phyloP scores from a whole-genome alignment of 2,329 filamentous ascomycete genomes.

The Cladophialophora chaetospira region DNA sequence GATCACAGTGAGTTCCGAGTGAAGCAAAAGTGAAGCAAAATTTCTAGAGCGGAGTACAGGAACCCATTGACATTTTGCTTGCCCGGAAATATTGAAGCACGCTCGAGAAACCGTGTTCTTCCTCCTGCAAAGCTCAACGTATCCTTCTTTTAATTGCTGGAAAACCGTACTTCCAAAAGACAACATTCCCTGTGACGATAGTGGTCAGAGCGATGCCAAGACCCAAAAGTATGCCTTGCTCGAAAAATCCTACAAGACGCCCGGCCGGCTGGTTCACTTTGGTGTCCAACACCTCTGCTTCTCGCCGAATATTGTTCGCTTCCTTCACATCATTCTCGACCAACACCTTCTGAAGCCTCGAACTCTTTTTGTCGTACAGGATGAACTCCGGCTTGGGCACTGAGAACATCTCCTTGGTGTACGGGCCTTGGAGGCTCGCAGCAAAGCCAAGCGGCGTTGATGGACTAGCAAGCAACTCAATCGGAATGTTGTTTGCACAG shows the following conservation, averaged over 20 bases:
- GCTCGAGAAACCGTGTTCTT: too few species aligned
- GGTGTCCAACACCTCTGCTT: neutral
- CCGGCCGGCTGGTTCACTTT: constrained; percentile 38
- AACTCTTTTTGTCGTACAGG: constrained; percentile 23
- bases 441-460: neutral
- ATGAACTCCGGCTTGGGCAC: constrained; percentile 48
- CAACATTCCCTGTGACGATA: neutral
- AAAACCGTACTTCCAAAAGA: neutral
- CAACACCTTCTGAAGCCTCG: constrained; percentile 20
- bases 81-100: too few species aligned
- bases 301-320: neutral
- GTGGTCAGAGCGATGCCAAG: neutral
- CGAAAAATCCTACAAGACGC: constrained; percentile 50
- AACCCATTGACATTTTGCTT: too few species aligned
- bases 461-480: constrained; percentile 50
- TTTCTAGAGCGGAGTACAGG: too few species aligned
- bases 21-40: too few species aligned
- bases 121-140: neutral
- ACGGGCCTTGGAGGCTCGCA: constrained; percentile 37
- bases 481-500: constrained; percentile 60
- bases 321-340: neutral
- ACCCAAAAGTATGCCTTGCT: constrained; percentile 44
- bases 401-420: constrained; percentile 50
- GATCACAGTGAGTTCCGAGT: too few species aligned
- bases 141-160: neutral